phyloP scores from a whole-genome alignment of 257 asterid genomes.

The Verbena officinalis region DNA sequence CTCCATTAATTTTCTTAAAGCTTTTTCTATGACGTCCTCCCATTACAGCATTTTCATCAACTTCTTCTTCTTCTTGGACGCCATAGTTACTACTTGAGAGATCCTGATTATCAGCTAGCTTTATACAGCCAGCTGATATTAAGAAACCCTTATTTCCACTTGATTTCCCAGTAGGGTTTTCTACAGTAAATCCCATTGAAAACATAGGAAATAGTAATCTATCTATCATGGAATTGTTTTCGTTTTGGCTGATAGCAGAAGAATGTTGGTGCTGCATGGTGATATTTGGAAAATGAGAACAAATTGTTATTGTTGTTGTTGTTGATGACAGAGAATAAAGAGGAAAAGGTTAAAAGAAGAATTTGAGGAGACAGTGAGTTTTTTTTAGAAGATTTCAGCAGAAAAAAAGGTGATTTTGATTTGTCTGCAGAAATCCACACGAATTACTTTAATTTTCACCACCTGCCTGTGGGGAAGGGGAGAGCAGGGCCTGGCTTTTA shows the following conservation, averaged over 20 bases:
- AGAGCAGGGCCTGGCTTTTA: slow-evolving; percentile 36
- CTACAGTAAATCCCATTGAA: slow-evolving; percentile 21
- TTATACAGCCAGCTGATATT: not conserved
- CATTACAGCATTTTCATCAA: not conserved
- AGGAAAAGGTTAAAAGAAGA: not conserved
- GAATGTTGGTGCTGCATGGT: slow-evolving; percentile 29
- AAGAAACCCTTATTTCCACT: not conserved
- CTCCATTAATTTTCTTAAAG: slow-evolving; percentile 13
- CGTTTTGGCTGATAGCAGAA: slow-evolving; percentile 14
- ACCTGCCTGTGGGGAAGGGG: slow-evolving; percentile 17
- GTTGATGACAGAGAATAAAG: slow-evolving; percentile 4
- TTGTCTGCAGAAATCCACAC: slow-evolving; percentile 6
- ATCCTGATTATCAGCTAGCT: slow-evolving; percentile 7
- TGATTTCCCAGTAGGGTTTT: not conserved
- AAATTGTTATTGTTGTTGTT: not conserved
- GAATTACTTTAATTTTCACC: slow-evolving; percentile 26
- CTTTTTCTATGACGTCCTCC: slow-evolving; percentile 11
- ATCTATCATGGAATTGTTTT: slow-evolving; percentile 21
- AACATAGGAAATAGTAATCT: slow-evolving; percentile 25
- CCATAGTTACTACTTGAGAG: not conserved
- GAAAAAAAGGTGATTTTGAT: not conserved
- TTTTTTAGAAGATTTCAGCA: not conserved
- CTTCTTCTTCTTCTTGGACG: slow-evolving; percentile 1
- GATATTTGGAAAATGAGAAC: not conserved
- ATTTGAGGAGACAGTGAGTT: slow-evolving; percentile 5